Base-by-base conservation (phyloP, 1,139 yeast species). In the Yamadazyma sp. region DNA sequence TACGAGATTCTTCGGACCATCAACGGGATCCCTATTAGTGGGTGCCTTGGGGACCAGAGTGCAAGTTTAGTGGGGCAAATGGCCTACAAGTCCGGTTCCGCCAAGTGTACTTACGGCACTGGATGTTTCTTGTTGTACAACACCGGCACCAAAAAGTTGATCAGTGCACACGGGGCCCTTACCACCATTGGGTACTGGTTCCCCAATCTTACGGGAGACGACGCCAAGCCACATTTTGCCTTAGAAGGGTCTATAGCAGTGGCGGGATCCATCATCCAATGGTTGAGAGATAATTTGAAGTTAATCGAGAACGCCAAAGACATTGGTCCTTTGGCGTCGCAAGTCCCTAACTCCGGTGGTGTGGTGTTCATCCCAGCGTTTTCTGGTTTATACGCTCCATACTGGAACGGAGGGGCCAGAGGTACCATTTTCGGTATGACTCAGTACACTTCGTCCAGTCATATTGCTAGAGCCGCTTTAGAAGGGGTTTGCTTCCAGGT, bases 71-170 rank as follows among this genome's bases (percentile, higher is more conserved):
- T 89, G 37, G 98, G 98, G 25, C 97, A 91, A 64, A 66, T 87
- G 62, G 96, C 96, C 1, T 79, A 87, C 55, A 74, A 77, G 49
- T 75, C 81, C 24, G 97, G 97, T 41, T 80, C 85, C 39, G 96
- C 96, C 31, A 91, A 91, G 64, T 87, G 95, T 72, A 91, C 98
- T n/a, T 91, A 89, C 58, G 98, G 98, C 50, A 91, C 98, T 2
- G 98, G 98, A 48, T 88, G 96, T 61, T 91, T 91, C 75, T 64
- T 91, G 48, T 73, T 91, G 49, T 88, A 86, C 73, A 91, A 91
- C 65, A 87, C 96, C 3, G 98, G 98, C 41, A 62, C 71, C 24
- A 61, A 70, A 34, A 79, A 80, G 48, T 68, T 83, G 60, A 77
- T 83, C 36, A 81, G 91, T 31, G 72, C 77, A 31, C 82, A 86